Evolutionary conservation across 805 yeast genomes (phyloP).

Genomic region (Cephaloascus fragrans): DNA sequence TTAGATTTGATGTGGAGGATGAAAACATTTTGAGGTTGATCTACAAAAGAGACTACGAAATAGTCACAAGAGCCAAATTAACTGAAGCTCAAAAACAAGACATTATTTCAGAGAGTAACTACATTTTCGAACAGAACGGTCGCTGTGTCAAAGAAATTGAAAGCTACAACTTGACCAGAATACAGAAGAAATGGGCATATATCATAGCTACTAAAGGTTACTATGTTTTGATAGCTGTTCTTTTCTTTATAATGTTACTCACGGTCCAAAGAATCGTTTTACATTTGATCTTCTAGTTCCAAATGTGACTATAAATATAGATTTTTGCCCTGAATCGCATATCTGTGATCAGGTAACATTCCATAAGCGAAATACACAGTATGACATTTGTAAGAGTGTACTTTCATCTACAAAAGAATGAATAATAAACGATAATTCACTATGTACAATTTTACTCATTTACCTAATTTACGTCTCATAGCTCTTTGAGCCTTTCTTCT

Average conservation of each 20-base stretch:
- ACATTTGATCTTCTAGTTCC: constrained; percentile 2
- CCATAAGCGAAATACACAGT: too few relatives aligned
- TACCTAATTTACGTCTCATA: constrained; percentile 59
- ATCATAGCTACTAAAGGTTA: constrained; percentile 43
- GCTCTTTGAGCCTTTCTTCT: constrained; percentile 92
- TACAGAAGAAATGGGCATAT: constrained; percentile 46
- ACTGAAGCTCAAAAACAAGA: constrained; percentile 64
- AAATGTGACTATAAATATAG: neutral
- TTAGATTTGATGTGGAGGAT: constrained; percentile 59
- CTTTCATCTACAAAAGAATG: neutral
- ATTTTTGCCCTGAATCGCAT: too few relatives aligned
- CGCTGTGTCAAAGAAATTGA: constrained; percentile 59
- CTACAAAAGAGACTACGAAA: constrained; percentile 71
- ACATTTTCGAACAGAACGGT: constrained; percentile 55
- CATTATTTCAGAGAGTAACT: constrained; percentile 57
- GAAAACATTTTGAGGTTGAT: constrained; percentile 52
- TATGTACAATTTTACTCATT: constrained; percentile 4
- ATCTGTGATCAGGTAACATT: too few relatives aligned
- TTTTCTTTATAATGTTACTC: constrained; percentile 20
- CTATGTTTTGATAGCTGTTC: constrained; percentile 25
- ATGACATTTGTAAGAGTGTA: too few relatives aligned
- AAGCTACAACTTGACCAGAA: constrained; percentile 46
- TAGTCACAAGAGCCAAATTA: constrained; percentile 61
- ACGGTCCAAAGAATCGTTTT: constrained; percentile 21
- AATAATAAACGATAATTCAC: neutral